Base-by-base conservation (phyloP, 148 eudicot species). In the Chenopodium album region DNA sequence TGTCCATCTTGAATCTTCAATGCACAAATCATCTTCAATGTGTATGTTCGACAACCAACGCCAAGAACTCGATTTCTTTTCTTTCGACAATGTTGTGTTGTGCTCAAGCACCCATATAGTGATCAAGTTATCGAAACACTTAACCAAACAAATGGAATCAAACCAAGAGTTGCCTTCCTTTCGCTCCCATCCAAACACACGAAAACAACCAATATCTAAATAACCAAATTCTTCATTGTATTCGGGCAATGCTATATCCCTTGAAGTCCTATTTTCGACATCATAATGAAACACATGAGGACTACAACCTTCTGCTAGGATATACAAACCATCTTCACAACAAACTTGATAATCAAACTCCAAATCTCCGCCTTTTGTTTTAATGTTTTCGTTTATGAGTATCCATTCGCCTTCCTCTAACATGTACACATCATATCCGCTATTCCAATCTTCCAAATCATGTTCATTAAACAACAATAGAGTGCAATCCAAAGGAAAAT, bases 401-500 rank as follows among this genome's bases (percentile, higher is more conserved):
- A 68, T 68, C 84, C 84, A 82, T 0, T 69, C 44, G 28, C 76
- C 71, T 10, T 56, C 31, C 2, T 56, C 54, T 9, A 69, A 71
- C 3, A 44, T 23, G 20, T 69, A 76, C 13, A 76, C 80, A 11
- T 68, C 52, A 3, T 19, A 44, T 1, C 52, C 52, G 13, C 4
- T 34, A 4, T 4, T 0, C 79, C 79, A 76, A 10, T n/a, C 4
- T 2, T 34, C 14, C 0, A 2, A 0, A 32, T 22, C 28, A 71
- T 23, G 23, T 0, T 20, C 0, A 1, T 19, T 8, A 1, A 82
- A 76, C 8, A 82, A 19, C 17, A 82, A 26, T 1, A 82, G 9
- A 2, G 44, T 76, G 52, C 54, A 82, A 70, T 82, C 84, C 47
- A 82, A 76, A 1, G 80, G 79, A 56, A 82, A 81, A 1, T 81